Evolutionary conservation across 805 yeast genomes (phyloP).

Genomic region (Metschnikowia santaceciliae): DNA sequence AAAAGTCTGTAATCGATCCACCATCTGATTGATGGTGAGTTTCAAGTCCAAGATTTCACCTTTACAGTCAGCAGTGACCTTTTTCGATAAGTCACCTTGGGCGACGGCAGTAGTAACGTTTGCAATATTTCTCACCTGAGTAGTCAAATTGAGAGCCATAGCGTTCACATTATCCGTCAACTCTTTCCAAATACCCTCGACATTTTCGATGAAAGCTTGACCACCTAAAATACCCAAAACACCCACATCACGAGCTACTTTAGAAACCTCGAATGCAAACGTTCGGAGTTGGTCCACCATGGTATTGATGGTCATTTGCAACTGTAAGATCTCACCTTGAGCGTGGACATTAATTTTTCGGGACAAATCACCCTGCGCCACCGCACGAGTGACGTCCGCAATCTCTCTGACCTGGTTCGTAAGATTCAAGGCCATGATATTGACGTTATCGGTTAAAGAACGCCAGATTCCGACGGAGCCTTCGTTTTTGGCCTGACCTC

Average conservation of each 20-base stretch:
- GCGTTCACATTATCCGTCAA: conserved; percentile 85
- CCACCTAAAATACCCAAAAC: conserved; percentile 88
- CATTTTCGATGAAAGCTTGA: conserved; percentile 74
- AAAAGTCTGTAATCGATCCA: conserved; percentile 47
- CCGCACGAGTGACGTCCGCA: conserved; percentile 86
- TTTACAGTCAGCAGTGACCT: conserved; percentile 82
- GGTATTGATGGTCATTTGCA: conserved; percentile 82
- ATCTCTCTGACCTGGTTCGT: conserved; percentile 72
- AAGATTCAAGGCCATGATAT: conserved; percentile 82
- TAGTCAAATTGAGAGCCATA: conserved; percentile 83
- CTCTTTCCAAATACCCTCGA: conserved; percentile 85
- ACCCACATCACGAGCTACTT: conserved; percentile 87
- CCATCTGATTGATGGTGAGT: conserved; percentile 48
- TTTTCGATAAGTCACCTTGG: conserved; percentile 73
- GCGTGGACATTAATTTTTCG: conserved; percentile 86
- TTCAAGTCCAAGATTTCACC: conserved; percentile 43
- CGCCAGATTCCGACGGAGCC: conserved; percentile 91
- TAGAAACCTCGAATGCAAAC: conserved; percentile 80
- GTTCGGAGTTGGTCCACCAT: conserved; percentile 85
- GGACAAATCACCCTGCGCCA: conserved; percentile 80
- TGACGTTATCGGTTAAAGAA: conserved; percentile 76
- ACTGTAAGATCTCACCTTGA: conserved; percentile 81
- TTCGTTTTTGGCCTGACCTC: conserved; percentile 81
- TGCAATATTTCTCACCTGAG: conserved; percentile 84
- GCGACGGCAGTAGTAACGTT: conserved; percentile 88